Percentiles rank a stretch among this genome's conserved stretches.
Conservation (phyloP, 202 grass and related monocot genomes). For the Brachypodium distachyon region DNA sequence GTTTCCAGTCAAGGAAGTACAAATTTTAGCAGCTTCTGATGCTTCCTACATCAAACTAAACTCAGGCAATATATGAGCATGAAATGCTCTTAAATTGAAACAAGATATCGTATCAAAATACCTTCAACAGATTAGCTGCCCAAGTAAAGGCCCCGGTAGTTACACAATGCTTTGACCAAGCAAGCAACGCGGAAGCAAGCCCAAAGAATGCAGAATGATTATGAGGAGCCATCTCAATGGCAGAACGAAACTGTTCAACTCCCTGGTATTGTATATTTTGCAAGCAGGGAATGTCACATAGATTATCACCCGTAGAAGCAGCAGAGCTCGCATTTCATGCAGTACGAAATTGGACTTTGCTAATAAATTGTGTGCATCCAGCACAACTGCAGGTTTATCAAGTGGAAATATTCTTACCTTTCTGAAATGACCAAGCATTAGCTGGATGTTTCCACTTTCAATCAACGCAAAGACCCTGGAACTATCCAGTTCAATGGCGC, state of each 20-base stretch:
- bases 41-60: conserved; percentile 61
- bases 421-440: conserved; percentile 92
- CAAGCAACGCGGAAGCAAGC: conserved; percentile 81
- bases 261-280: conserved; percentile 42
- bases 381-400: not conserved
- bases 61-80: not conserved
- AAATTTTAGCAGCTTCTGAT: conserved; percentile 57
- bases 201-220: conserved; percentile 84
- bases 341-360: not conserved
- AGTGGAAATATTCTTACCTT: conserved; percentile 48
- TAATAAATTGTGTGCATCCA: conserved; percentile 13
- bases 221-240: conserved; percentile 62
- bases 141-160: conserved; percentile 73
- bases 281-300: conserved; percentile 2
- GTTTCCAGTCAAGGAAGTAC: conserved; percentile 58
- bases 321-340: not conserved
- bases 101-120: conserved; percentile 21
- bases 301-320: not conserved
- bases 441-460: conserved; percentile 84
- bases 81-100: not conserved
- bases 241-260: conserved; percentile 73
- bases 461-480: conserved; percentile 79
- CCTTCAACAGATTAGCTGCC: conserved; percentile 81
- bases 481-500: conserved; percentile 78
- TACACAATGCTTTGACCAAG: conserved; percentile 69